These are phyloP conservation scores for Aureobasidium pullulans DNA, from an alignment of 2,329 filamentous ascomycete species.

Conservation along the genomic window DNA sequence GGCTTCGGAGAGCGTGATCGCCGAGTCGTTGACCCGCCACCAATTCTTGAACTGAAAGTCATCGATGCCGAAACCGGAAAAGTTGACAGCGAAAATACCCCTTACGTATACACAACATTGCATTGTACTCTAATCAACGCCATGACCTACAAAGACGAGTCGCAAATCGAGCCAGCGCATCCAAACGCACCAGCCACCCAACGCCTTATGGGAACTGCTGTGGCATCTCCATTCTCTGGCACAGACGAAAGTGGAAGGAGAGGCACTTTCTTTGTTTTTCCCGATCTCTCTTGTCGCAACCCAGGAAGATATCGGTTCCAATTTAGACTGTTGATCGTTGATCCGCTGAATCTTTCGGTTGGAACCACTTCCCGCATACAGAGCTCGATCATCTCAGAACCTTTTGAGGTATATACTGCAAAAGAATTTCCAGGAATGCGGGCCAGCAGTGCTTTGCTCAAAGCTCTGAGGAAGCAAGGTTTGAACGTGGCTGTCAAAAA, in stretches of 20 bases:
- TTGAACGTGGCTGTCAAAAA: slow-evolving; percentile 83
- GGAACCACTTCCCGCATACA: slow-evolving; percentile 44
- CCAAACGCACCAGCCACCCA: slow-evolving; percentile 62
- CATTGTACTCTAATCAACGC: slow-evolving; percentile 72
- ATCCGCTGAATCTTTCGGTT: slow-evolving; percentile 51
- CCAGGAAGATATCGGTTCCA: slow-evolving; percentile 68
- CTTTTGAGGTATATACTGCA: slow-evolving; percentile 74
- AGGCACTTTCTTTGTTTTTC: slow-evolving; percentile 81
- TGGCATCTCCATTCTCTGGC: slow-evolving; percentile 69
- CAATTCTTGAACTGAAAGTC: slow-evolving; percentile 66
- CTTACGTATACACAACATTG: slow-evolving; percentile 51
- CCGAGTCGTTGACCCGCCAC: slow-evolving; percentile 74
- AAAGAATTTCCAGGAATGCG: slow-evolving; percentile 84
- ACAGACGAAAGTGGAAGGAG: slow-evolving; percentile 65
- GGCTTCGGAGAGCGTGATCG: slow-evolving; percentile 78
- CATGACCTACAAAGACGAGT: slow-evolving; percentile 58
- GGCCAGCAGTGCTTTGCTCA: slow-evolving; percentile 66
- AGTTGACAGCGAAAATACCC: slow-evolving; percentile 49
- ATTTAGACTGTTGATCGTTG: slow-evolving; percentile 66
- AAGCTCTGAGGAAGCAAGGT: slow-evolving; percentile 68
- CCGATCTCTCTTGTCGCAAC: slow-evolving; percentile 71
- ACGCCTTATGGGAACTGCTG: slow-evolving; percentile 70
- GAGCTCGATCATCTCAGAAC: slow-evolving; percentile 54
- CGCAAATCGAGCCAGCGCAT: slow-evolving; percentile 38
- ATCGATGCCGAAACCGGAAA: slow-evolving; percentile 47